These are phyloP conservation scores for Aspergillus puulaauensis DNA, from an alignment of 2,329 filamentous ascomycete species.

Conservation along the genomic window DNA sequence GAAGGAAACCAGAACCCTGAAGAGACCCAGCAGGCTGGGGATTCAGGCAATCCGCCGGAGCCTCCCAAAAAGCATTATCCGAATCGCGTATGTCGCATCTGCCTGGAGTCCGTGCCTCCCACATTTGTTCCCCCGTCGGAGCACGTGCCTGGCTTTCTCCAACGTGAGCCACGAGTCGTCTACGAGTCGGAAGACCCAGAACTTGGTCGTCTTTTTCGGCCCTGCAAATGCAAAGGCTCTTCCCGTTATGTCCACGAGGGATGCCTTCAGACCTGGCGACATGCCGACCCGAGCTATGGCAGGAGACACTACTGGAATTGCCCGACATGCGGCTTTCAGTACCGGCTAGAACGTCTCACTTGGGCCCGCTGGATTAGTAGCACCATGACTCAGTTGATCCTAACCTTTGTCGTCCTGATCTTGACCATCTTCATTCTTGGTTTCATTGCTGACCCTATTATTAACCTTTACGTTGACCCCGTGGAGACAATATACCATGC, in stretches of 20 bases:
- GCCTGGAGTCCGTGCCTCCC: conserved; percentile 69
- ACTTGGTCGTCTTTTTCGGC: conserved; percentile 76
- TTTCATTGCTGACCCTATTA: conserved; percentile 88
- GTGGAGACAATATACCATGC: conserved; percentile 59
- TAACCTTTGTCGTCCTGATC: conserved; percentile 73
- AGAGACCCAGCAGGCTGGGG: conserved; percentile 13
- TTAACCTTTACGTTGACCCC: conserved; percentile 84
- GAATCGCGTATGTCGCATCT: conserved; percentile 82
- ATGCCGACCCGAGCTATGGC: conserved; percentile 64
- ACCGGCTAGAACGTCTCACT: conserved; percentile 72
- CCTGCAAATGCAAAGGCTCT: conserved; percentile 90
- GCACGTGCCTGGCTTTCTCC: conserved; percentile 56
- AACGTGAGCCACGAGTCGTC: conserved; percentile 56
- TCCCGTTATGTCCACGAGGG: conserved; percentile 93
- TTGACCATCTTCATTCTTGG: conserved; percentile 77
- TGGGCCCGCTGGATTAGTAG: conserved; percentile 72
- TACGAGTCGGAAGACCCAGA: conserved; percentile 75
- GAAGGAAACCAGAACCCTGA: conserved; percentile 10
- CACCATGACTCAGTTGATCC: conserved; percentile 62
- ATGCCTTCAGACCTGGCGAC: conserved; percentile 81
- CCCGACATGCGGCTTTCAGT: conserved; percentile 81
- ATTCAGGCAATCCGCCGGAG: conserved; percentile 17
- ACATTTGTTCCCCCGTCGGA: conserved; percentile 58
- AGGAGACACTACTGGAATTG: conserved; percentile 80
- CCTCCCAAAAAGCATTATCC: conserved; percentile 57